Percentiles rank a stretch among this genome's conserved stretches.
phyloP scores from a whole-genome alignment of 768 basidiomycete species.

The Suillus ampliporus region DNA sequence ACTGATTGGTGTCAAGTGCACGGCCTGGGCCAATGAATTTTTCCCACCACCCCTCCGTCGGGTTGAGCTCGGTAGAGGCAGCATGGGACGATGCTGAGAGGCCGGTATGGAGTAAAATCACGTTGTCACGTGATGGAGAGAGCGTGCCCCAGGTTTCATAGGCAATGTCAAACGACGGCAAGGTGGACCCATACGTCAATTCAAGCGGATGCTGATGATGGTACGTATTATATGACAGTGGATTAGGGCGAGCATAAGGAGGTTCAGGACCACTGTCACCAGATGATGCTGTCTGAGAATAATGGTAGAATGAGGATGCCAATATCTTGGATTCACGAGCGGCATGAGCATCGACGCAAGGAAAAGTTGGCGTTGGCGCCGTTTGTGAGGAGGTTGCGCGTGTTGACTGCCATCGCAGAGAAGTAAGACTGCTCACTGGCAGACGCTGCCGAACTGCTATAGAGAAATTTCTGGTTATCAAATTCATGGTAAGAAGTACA shows the following conservation, averaged over 20 bases:
- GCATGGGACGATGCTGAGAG: constrained; percentile 96
- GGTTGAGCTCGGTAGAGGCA: constrained; percentile 77
- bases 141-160: constrained; percentile 99
- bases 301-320: constrained; percentile 32
- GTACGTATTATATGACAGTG: constrained; percentile 73
- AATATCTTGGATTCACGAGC: constrained; percentile 64
- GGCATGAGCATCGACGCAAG: constrained; percentile 86
- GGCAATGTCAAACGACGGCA: constrained; percentile 83
- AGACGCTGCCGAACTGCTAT: not conserved
- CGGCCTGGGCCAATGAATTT: constrained; percentile 96
- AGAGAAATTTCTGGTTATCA: not conserved
- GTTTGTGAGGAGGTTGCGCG: not conserved
- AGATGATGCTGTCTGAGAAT: constrained; percentile 22
- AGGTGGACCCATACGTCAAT: constrained; percentile 62
- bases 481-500: not conserved
- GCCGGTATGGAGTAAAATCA: constrained; percentile 94
- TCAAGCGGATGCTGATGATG: constrained; percentile 65
- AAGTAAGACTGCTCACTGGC: not conserved
- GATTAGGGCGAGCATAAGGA: constrained; percentile 80
- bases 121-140: constrained; percentile 79
- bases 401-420: not conserved
- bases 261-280: constrained; percentile 76
- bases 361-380: constrained; percentile 51
- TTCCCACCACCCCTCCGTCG: constrained; percentile 96
- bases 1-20: constrained; percentile 90